A percentile compares a stretch with the other conserved stretches of the same genome.
phyloP scores from a whole-genome alignment of 2,329 filamentous ascomycete species.

The Claviceps sp. region DNA sequence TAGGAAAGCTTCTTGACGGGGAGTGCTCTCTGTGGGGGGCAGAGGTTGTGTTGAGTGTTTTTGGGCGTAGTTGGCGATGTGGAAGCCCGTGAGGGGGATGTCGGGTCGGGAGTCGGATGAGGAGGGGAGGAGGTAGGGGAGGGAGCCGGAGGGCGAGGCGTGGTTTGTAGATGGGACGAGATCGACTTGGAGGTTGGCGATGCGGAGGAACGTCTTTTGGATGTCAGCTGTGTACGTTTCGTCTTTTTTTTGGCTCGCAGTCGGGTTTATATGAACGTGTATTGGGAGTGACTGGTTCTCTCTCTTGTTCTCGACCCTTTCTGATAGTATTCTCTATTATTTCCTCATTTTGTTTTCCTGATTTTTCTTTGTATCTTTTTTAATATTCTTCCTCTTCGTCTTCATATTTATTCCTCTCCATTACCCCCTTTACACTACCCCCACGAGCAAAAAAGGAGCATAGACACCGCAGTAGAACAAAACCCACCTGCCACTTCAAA shows the following conservation, averaged over 20 bases:
- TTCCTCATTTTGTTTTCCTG: background rate
- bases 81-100: slow-evolving; percentile 37
- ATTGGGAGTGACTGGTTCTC: background rate
- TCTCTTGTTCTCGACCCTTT: too few species aligned
- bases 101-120: slow-evolving; percentile 28
- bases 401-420: background rate
- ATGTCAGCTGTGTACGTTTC: background rate
- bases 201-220: slow-evolving; percentile 59
- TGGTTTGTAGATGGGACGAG: slow-evolving; percentile 74
- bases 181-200: slow-evolving; percentile 55
- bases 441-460: background rate
- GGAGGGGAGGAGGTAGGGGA: slow-evolving; percentile 70
- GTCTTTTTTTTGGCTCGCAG: background rate
- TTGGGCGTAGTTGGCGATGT: slow-evolving; percentile 55
- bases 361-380: background rate
- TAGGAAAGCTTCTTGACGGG: slow-evolving; percentile 60
- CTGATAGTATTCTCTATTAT: too few species aligned
- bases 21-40: slow-evolving; percentile 35
- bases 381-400: background rate
- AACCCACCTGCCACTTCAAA: slow-evolving; percentile 84
- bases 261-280: too few species aligned
- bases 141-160: slow-evolving; percentile 74
- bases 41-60: slow-evolving; percentile 22
- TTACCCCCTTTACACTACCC: background rate
- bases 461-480: background rate